Conservation (phyloP, 2,329 filamentous ascomycete species). For the Alternaria gaisen region DNA sequence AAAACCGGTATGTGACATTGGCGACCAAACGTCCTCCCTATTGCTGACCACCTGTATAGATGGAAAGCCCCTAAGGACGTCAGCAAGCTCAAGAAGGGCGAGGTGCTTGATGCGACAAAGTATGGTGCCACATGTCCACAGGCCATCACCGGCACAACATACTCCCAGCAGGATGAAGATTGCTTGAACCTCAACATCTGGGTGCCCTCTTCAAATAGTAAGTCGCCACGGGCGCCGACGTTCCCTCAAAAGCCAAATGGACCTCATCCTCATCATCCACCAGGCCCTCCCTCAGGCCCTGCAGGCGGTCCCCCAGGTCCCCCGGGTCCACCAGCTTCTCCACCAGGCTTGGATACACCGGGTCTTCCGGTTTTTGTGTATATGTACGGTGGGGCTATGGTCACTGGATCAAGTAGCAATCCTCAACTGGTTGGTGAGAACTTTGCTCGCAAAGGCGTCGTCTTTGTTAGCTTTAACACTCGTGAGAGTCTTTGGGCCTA, state of each 20-base stretch:
- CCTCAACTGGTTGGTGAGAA: slow-evolving; percentile 55
- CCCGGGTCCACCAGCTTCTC: not conserved
- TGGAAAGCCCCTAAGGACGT: slow-evolving; percentile 31
- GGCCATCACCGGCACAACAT: slow-evolving; percentile 31
- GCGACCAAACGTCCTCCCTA: not conserved
- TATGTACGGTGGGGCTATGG: slow-evolving; percentile 57
- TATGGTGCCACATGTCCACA: slow-evolving; percentile 38
- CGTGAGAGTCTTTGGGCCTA: slow-evolving; percentile 52
- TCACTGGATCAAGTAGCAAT: slow-evolving; percentile 53
- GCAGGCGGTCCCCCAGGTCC: not conserved
- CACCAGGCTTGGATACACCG: slow-evolving; percentile 3
- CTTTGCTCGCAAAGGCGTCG: slow-evolving; percentile 35
- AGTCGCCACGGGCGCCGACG: slow-evolving; percentile 7
- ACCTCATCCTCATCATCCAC: slow-evolving; percentile 8
- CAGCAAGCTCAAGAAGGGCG: slow-evolving; percentile 15
- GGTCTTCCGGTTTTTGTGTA: slow-evolving; percentile 51
- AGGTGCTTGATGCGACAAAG: slow-evolving; percentile 28
- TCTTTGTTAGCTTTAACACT: slow-evolving; percentile 40
- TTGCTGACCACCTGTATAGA: slow-evolving; percentile 14
- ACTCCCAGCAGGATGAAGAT: slow-evolving; percentile 41
- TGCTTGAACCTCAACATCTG: slow-evolving; percentile 52
- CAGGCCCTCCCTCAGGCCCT: not conserved
- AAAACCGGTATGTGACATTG: slow-evolving; percentile 27
- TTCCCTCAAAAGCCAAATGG: slow-evolving; percentile 3
- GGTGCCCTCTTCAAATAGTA: slow-evolving; percentile 19